Conservation (phyloP, 2,329 filamentous ascomycete genomes). For the Penicillium sp. region DNA sequence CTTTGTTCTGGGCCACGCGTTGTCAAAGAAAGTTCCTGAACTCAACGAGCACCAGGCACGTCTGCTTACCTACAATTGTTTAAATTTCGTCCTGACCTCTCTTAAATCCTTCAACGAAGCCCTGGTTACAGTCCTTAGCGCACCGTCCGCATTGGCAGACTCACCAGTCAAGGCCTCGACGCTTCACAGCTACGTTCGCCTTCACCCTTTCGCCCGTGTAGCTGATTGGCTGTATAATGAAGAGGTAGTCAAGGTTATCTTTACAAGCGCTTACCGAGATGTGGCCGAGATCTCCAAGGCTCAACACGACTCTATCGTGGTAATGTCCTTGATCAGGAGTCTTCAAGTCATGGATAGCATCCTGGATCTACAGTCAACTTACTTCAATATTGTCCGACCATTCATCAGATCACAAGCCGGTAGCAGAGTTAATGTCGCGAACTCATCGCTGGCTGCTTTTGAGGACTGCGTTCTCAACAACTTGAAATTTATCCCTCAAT, state of each 20-base stretch:
- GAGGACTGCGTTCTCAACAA: constrained; percentile 89
- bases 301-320: constrained; percentile 76
- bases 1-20: constrained; percentile 80
- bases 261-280: constrained; percentile 79
- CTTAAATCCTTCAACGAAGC: constrained; percentile 92
- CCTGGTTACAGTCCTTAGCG: constrained; percentile 81
- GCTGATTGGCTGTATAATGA: constrained; percentile 99
- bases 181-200: constrained; percentile 76
- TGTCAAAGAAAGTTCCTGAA: constrained; percentile 70
- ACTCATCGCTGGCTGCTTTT: constrained; percentile 81
- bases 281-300: constrained; percentile 73
- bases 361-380: constrained; percentile 87
- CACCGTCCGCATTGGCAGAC: constrained; percentile 77
- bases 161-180: constrained; percentile 74
- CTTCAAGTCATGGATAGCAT: constrained; percentile 83
- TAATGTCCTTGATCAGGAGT: constrained; percentile 77
- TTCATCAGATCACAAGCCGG: constrained; percentile 70
- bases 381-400: constrained; percentile 84
- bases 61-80: constrained; percentile 76
- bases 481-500: constrained; percentile 75
- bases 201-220: constrained; percentile 90
- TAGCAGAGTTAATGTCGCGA: constrained; percentile 67
- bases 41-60: constrained; percentile 72
- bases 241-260: constrained; percentile 78
- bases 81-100: constrained; percentile 81